Base-by-base conservation (phyloP, 345 rosid genomes). In the Chamaenerion angustifolium region DNA sequence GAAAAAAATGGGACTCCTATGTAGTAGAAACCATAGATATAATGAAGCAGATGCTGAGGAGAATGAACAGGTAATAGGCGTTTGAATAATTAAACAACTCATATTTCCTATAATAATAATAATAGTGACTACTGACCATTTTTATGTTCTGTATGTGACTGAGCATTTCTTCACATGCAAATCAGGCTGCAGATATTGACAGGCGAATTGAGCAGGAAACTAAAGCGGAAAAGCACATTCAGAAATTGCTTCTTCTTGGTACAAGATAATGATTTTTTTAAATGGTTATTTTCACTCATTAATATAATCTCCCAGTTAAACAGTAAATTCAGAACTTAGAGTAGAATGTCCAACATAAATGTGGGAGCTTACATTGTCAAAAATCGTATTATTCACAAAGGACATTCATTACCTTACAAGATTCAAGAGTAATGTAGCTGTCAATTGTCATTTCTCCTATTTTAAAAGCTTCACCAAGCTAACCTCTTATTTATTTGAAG, bases 151-250 rank as follows among this genome's bases (percentile, higher is more conserved):
- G 17, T 18, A 10, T 40, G 27, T 6, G 47, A 42, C 23, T 19
- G 35, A 25, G 25, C 53, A 14, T 55, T 43, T 35, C 15, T n/a
- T 42, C 49, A 8, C 23, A 25, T 42, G 15, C 6, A 19, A 23
- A 64, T 10, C 68, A 93, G 96, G 82, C 88, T 49, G 90, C 72
- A 60, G 95, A 88, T 60, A 88, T 93, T 16, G 99, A 93, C 66
- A 81, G 94, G 69, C 75, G 99, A 62, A 93, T 93, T 46, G 88
- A 88, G 56, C 99, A 77, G 75, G 99, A 88, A 66, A 76, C 92
- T 13, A 85, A 85, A 62, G 95, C 95, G 12, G 99, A 93, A 65
- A 88, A 73, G 68, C 99, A 93, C 65, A 79, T 88, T 58, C 86
- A 87, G 47, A 93, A 85, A 65, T 90, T 93, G 62, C 78, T 93